Percentiles rank a stretch among this genome's conserved stretches.
Conservation (phyloP, 495 filamentous ascomycete species). For the Oidiodendron maius region DNA sequence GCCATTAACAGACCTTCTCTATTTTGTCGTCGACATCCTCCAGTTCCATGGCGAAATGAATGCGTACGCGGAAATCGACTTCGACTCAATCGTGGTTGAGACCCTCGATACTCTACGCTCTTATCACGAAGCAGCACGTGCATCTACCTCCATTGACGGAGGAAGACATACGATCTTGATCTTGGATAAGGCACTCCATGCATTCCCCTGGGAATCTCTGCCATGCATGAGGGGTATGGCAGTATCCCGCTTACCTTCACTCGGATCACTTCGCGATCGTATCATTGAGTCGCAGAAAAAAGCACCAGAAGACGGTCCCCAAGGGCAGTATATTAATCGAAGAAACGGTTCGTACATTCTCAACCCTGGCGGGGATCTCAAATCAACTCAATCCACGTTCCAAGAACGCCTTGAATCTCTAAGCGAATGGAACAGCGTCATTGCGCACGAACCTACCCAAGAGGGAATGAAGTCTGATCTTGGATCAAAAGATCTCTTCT, state of each 20-base stretch:
- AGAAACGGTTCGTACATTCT: constrained; percentile 74
- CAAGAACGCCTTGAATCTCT: constrained; percentile 50
- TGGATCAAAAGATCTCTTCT: constrained; percentile 55
- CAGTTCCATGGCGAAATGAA: constrained; percentile 96
- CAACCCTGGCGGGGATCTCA: constrained; percentile 79
- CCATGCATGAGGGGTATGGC: constrained; percentile 76
- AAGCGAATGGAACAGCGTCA: constrained; percentile 57
- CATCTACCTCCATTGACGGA: constrained; percentile 20
- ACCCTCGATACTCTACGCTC: constrained; percentile 71
- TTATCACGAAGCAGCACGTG: constrained; percentile 58
- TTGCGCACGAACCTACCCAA: constrained; percentile 65
- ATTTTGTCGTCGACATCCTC: constrained; percentile 92
- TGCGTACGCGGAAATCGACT: constrained; percentile 96
- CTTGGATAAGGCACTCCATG: constrained; percentile 84
- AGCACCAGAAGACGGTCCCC: constrained; percentile 13
- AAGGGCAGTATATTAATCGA: constrained; percentile 50
- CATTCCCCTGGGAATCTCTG: constrained; percentile 93
- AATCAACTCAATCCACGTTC: constrained; percentile 71
- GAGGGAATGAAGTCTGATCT: constrained; percentile 64
- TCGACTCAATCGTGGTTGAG: constrained; percentile 82
- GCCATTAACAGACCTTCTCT: constrained; percentile 78
- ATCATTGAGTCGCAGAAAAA: constrained; percentile 47
- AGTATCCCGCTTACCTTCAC: constrained; percentile 76
- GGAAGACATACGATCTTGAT: constrained; percentile 79
- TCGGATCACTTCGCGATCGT: constrained; percentile 69